phyloP scores from a whole-genome alignment of 2,329 filamentous ascomycete genomes.

The Aspergillus novofumigatus region DNA sequence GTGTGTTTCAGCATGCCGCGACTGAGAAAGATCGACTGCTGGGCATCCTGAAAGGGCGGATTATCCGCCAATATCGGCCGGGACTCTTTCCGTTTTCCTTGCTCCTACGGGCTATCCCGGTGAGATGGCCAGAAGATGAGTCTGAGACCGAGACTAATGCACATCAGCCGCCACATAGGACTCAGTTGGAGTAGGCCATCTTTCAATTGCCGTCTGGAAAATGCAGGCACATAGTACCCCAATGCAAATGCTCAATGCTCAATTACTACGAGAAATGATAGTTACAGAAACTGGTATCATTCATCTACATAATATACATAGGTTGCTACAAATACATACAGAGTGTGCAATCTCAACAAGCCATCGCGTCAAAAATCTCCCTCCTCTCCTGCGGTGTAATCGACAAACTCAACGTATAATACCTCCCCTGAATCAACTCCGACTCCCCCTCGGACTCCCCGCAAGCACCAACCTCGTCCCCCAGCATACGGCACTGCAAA shows the following conservation, averaged over 20 bases:
- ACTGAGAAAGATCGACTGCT: too few relatives aligned
- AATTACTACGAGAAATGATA: too few relatives aligned
- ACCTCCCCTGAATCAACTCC: slow-evolving; percentile 19
- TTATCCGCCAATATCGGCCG: too few relatives aligned
- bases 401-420: slow-evolving; percentile 22
- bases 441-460: slow-evolving; percentile 11
- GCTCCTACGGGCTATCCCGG: too few relatives aligned
- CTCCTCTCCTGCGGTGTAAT: slow-evolving; percentile 18
- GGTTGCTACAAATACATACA: background rate
- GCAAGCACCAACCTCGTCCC: slow-evolving; percentile 15
- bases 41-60: too few relatives aligned
- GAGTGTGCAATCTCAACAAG: background rate
- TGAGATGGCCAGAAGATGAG: background rate
- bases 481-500: slow-evolving; percentile 16
- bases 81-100: background rate
- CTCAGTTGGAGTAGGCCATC: background rate
- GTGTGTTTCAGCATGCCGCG: too few relatives aligned
- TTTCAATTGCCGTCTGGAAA: too few relatives aligned
- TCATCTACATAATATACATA: background rate
- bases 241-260: too few relatives aligned
- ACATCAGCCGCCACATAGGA: background rate
- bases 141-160: background rate
- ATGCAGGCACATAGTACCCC: background rate
- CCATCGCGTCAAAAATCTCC: background rate
- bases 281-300: background rate